phyloP scores from a whole-genome alignment of 2,329 filamentous ascomycete genomes.

The Tolypocladium tundrense region DNA sequence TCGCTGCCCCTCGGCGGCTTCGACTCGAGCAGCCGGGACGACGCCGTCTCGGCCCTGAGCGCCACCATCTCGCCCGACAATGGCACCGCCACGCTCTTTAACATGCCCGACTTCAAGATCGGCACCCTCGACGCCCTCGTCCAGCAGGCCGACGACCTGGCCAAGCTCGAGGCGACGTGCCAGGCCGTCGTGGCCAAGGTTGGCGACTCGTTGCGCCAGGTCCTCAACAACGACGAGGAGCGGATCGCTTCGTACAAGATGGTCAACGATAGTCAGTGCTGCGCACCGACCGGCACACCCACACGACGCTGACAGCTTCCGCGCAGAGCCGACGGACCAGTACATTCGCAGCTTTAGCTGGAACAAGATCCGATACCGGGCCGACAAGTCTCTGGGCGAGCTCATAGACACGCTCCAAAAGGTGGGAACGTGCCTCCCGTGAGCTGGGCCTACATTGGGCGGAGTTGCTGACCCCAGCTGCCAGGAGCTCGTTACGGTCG shows the following conservation, averaged over 20 bases:
- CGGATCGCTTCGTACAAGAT: constrained; percentile 80
- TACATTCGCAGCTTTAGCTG: constrained; percentile 84
- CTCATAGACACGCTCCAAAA: constrained; percentile 83
- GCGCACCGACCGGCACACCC: neutral
- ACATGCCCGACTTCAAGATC: constrained; percentile 93
- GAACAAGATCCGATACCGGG: constrained; percentile 97
- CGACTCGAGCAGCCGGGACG: constrained; percentile 67
- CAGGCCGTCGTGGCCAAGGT: constrained; percentile 81
- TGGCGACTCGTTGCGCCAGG: constrained; percentile 68
- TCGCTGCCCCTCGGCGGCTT: constrained; percentile 84
- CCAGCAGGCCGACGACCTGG: constrained; percentile 89
- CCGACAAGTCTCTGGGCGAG: constrained; percentile 81
- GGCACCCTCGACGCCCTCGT: constrained; percentile 91
- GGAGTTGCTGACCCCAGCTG: constrained; percentile 1
- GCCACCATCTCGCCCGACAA: constrained; percentile 64
- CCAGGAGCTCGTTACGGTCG: constrained; percentile 79
- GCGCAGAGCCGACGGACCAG: constrained; percentile 82
- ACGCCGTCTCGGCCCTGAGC: constrained; percentile 68
- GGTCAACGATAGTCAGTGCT: constrained; percentile 76
- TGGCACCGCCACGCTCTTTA: constrained; percentile 66
- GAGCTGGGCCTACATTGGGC: neutral
- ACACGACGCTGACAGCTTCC: constrained; percentile 13
- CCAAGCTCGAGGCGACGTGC: constrained; percentile 74
- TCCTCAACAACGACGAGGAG: constrained; percentile 76
- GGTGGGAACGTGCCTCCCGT: constrained; percentile 32